Evolutionary conservation across 2,329 filamentous ascomycete genomes (phyloP).

Genomic region (Zymoseptoria ardabiliae): DNA sequence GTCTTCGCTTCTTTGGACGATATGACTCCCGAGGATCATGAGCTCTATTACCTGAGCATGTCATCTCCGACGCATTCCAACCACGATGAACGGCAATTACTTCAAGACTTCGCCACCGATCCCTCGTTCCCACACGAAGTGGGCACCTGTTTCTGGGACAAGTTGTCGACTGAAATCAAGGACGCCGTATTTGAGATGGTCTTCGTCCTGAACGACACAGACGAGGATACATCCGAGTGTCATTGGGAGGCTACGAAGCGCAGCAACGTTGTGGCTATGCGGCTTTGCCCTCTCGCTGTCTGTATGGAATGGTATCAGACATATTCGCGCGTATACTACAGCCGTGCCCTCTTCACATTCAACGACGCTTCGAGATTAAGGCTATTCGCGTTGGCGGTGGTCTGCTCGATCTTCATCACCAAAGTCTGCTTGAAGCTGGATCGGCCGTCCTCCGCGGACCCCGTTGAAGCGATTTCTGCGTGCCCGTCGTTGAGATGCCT

Average conservation of each 20-base stretch:
- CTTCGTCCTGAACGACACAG: neutral
- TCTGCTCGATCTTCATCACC: too few species aligned
- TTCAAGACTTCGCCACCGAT: neutral
- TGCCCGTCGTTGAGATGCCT: neutral
- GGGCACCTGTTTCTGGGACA: neutral
- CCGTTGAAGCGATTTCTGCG: neutral
- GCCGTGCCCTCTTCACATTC: too few species aligned
- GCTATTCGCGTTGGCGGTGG: too few species aligned
- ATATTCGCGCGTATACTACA: too few species aligned
- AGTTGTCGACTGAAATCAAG: neutral
- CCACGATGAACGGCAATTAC: neutral
- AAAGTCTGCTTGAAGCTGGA: neutral
- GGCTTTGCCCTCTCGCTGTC: too few species aligned
- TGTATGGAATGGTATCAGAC: too few species aligned
- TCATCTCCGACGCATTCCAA: neutral
- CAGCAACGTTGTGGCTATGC: too few species aligned
- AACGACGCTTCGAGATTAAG: too few species aligned
- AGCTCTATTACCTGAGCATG: neutral
- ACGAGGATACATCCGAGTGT: too few species aligned
- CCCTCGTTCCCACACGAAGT: neutral
- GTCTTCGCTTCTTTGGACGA: neutral
- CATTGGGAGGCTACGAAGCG: too few species aligned
- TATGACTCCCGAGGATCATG: neutral
- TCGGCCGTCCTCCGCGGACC: neutral
- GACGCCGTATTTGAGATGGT: neutral